These are phyloP conservation scores for Myrica gale DNA, from an alignment of 306 rosid species.

Conservation along the genomic window DNA sequence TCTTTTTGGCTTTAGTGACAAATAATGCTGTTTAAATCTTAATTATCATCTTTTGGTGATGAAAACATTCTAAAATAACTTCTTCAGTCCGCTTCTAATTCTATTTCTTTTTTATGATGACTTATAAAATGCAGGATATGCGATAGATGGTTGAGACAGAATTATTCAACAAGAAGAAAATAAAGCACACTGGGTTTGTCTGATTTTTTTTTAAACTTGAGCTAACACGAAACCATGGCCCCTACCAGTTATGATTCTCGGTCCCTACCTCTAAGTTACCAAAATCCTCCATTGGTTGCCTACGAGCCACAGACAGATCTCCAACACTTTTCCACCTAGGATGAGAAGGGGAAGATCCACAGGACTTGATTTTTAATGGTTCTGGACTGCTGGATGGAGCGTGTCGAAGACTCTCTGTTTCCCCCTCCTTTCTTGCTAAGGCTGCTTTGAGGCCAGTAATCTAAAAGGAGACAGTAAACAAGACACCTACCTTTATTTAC, in stretches of 20 bases:
- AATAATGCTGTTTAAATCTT: not conserved
- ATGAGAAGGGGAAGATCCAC: constrained; percentile 52
- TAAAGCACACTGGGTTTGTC: not conserved
- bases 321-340: constrained; percentile 38
- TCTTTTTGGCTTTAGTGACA: not conserved
- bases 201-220: not conserved
- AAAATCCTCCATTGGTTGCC: constrained; percentile 51
- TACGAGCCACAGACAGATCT: constrained; percentile 40
- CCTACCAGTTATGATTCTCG: not conserved
- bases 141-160: too few relatives aligned
- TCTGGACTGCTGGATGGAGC: constrained; percentile 46
- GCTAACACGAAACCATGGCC: not conserved
- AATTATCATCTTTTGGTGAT: not conserved
- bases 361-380: constrained; percentile 43
- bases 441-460: constrained; percentile 77
- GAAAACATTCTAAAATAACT: not conserved
- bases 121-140: not conserved
- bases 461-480: constrained; percentile 33
- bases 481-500: not conserved
- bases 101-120: not conserved
- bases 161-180: too few relatives aligned
- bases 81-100: not conserved
- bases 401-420: constrained; percentile 39
- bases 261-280: constrained; percentile 47
- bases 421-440: constrained; percentile 69